These are phyloP conservation scores for Lachancea mirantina DNA, from an alignment of 805 yeast species.

Conservation along the genomic window DNA sequence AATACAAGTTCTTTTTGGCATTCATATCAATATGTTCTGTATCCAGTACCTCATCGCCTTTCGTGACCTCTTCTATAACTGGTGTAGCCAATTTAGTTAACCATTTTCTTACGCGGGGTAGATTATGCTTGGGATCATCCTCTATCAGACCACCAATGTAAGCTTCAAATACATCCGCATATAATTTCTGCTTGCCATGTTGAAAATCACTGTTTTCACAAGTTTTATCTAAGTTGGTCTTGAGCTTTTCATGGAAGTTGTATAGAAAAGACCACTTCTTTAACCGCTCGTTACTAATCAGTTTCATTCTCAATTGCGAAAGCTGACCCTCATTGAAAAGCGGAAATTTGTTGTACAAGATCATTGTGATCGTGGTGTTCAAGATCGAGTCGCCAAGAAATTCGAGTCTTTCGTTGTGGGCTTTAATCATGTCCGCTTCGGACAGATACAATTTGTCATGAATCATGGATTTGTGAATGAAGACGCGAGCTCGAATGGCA, in stretches of 20 bases:
- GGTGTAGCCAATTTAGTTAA: constrained; percentile 45
- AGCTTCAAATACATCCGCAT: constrained; percentile 91
- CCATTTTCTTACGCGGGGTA: constrained; percentile 50
- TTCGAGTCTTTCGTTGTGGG: constrained; percentile 83
- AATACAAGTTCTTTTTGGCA: constrained; percentile 74
- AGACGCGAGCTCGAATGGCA: constrained; percentile 58
- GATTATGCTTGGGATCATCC: constrained; percentile 37
- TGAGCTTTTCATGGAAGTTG: constrained; percentile 53
- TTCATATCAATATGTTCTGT: constrained; percentile 42
- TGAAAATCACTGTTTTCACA: constrained; percentile 27
- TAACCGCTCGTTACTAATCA: constrained; percentile 68
- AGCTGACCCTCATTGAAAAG: constrained; percentile 73
- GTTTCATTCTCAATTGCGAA: constrained; percentile 57
- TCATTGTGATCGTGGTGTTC: constrained; percentile 60
- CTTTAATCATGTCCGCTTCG: constrained; percentile 48
- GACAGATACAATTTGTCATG: constrained; percentile 50
- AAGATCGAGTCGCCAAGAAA: constrained; percentile 85
- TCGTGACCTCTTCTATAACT: constrained; percentile 27
- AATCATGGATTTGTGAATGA: constrained; percentile 70
- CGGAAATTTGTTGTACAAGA: constrained; percentile 62
- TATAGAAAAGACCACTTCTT: constrained; percentile 65
- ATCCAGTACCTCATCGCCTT: constrained; percentile 22
- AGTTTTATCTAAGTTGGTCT: constrained; percentile 38
- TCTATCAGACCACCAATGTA: constrained; percentile 83
- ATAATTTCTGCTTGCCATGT: constrained; percentile 57